Evolutionary conservation across 1,284 basidiomycete genomes (phyloP).

Genomic region (Pseudozyma sp.): DNA sequence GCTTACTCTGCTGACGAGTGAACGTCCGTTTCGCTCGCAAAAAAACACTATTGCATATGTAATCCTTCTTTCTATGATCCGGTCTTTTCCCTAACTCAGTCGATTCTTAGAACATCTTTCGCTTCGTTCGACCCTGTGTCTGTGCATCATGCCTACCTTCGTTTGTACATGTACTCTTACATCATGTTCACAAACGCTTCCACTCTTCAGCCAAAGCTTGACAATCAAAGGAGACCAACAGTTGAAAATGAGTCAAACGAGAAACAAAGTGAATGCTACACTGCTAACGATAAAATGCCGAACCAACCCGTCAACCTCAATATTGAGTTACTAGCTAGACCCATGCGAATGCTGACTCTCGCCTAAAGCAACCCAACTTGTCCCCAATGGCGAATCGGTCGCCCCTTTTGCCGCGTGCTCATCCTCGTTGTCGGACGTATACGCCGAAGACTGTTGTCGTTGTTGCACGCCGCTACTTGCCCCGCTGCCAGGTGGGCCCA

Average conservation of each 20-base stretch:
- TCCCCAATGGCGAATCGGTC: constrained; percentile 43
- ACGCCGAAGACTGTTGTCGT: neutral
- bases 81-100: neutral
- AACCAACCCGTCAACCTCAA: too few species aligned
- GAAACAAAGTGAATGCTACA: too few species aligned
- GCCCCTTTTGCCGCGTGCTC: constrained; percentile 3
- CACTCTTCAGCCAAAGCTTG: too few species aligned
- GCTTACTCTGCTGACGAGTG: constrained; percentile 75
- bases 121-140: too few species aligned
- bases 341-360: constrained; percentile 29
- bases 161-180: too few species aligned
- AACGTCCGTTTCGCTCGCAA: neutral
- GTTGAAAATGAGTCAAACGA: too few species aligned
- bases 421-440: constrained; percentile 33
- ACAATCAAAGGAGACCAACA: too few species aligned
- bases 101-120: neutral
- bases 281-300: too few species aligned
- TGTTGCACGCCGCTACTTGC: constrained; percentile 28
- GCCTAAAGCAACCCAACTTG: constrained; percentile 49
- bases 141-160: too few species aligned
- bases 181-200: too few species aligned
- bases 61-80: neutral
- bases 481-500: constrained; percentile 30
- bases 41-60: neutral
- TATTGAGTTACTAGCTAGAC: neutral